Evolutionary conservation across 257 asterid genomes (phyloP).

Genomic region (Solanum bulbocastanum): DNA sequence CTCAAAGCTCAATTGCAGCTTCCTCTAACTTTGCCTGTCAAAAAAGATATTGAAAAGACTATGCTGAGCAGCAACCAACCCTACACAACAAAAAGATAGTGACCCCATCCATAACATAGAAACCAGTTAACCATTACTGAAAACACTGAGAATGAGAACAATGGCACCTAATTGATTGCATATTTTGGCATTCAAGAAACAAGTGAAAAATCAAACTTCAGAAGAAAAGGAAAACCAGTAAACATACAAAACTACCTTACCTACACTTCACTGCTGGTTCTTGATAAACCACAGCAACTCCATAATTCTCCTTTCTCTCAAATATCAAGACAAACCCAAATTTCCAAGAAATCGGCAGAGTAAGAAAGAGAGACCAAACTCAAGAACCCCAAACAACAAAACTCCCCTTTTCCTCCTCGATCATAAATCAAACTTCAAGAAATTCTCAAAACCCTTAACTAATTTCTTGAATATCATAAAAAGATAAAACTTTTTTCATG

Average conservation of each 20-base stretch:
- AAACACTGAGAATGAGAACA: neutral
- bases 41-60: neutral
- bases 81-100: neutral
- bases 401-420: neutral
- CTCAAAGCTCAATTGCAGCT: constrained; percentile 1
- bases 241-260: neutral
- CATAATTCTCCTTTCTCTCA: neutral
- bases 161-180: neutral
- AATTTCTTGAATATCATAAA: neutral
- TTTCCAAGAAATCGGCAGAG: neutral
- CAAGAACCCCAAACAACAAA: neutral
- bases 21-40: constrained; percentile 21
- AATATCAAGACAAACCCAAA: neutral
- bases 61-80: neutral
- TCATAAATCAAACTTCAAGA: neutral
- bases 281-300: neutral
- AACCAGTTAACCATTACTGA: neutral
- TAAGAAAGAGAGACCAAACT: neutral
- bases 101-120: neutral
- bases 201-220: neutral
- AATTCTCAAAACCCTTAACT: neutral
- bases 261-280: neutral
- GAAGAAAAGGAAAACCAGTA: neutral
- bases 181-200: neutral
- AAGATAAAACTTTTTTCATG: neutral